phyloP scores from a whole-genome alignment of 768 basidiomycete genomes.

The Auricularia heimuer region DNA sequence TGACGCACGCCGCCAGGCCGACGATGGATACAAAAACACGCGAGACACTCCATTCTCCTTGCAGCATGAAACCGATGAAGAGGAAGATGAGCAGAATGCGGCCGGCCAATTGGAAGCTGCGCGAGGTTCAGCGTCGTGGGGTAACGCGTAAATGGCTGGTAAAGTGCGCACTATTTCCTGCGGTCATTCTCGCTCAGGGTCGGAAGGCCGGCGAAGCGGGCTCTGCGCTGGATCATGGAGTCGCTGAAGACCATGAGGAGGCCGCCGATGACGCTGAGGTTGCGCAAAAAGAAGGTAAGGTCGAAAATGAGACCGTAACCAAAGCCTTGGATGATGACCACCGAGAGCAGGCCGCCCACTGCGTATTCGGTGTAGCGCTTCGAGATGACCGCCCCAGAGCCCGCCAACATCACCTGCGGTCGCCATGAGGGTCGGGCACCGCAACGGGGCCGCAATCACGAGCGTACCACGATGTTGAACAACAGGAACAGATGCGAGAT shows the following conservation, averaged over 20 bases:
- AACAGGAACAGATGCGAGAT: constrained; percentile 88
- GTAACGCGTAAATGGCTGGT: not conserved
- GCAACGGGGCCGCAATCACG: not conserved
- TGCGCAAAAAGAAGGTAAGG: constrained; percentile 99
- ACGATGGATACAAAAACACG: constrained; percentile 83
- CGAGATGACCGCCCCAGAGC: constrained; percentile 75
- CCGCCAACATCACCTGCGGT: constrained; percentile 74
- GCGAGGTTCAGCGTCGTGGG: not conserved
- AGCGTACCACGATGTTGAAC: constrained; percentile 72
- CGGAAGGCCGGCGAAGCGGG: constrained; percentile 84
- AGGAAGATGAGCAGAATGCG: constrained; percentile 97
- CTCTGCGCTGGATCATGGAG: constrained; percentile 79
- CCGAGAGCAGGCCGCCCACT: constrained; percentile 78
- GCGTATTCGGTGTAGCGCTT: constrained; percentile 85
- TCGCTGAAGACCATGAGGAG: constrained; percentile 99
- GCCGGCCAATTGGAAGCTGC: constrained; percentile 91
- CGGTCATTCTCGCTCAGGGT: constrained; percentile 88
- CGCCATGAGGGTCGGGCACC: constrained; percentile 1
- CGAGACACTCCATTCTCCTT: constrained; percentile 81
- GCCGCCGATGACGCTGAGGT: constrained; percentile 94
- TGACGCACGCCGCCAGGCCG: constrained; percentile 83
- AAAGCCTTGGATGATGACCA: constrained; percentile 92
- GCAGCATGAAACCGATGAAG: constrained; percentile 94
- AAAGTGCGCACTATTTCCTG: constrained; percentile 75
- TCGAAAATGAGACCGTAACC: constrained; percentile 99